Evolutionary conservation across 2,329 filamentous ascomycete species (phyloP), one percentile per base, ranked within the genome.

Genomic region (Tolypocladium paradoxum): DNA sequence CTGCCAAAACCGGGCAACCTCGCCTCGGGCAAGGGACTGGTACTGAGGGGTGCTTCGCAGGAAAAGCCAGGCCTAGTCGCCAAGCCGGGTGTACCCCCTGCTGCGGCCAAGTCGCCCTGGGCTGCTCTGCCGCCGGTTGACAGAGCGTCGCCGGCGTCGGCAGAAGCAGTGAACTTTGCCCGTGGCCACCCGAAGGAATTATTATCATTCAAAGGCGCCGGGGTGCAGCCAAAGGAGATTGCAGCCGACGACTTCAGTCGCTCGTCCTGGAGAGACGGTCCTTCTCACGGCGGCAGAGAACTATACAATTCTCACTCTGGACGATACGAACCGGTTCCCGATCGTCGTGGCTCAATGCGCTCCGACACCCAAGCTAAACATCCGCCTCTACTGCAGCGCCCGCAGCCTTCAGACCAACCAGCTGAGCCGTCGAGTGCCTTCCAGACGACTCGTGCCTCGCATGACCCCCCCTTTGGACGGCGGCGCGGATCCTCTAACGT

Each of bases 231-330:
- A 0, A 89, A 90, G 64, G 91, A 97, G 65, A 95, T 96, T 57
- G 89, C 90, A 6, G 88, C 91, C 0, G 93, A 97, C 67, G 92
- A 96, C 59, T 97, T 96, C 64, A 95, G 86, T 66, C 81, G 93
- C 57, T 82, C 85, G 51, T 81, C 84, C 35, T 95, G 88, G 85
- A 81, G 87, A 62, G 90, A 96, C 56, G 80, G 84, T 6, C 76
- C 77, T 36, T 65, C 74, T 0, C 76, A 79, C 53, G 76, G 78
- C 12, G 84, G 82, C 56, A 78, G 88, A 53, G 91, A 97, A 67
- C 75, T 97, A 0, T 97, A 84, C 72, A 96, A 97, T 66, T 95
- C 92, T n/a, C 87, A 95, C 53, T 96, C 90, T 52, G 92, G 92
- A 20, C 85, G 90, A 50, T 95, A 96, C 61, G 92, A 97, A 65